Evolutionary conservation across 2,329 filamentous ascomycete genomes (phyloP).

Genomic region (Tolypocladium paradoxum): DNA sequence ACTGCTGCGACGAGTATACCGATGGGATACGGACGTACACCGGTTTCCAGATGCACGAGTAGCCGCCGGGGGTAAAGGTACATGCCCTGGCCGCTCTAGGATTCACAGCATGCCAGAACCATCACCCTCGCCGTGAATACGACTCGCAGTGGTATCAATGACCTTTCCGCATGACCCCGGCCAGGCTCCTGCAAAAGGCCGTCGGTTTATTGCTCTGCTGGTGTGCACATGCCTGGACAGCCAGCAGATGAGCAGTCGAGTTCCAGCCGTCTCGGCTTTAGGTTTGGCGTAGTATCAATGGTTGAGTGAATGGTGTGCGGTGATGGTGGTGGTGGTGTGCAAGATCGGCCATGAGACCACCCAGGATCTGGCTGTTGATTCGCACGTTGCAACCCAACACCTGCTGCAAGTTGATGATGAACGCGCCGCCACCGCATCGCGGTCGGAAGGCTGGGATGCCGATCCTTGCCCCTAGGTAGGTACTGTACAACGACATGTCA

Average conservation of each 20-base stretch:
- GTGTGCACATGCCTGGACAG: not conserved
- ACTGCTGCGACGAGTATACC: not conserved
- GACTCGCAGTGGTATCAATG: not conserved
- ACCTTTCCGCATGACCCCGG: not conserved
- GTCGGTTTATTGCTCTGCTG: not conserved
- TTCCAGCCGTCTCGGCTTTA: not conserved
- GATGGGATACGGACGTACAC: not conserved
- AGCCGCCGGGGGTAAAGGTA: not conserved
- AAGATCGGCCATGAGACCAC: not conserved
- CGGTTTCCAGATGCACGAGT: not conserved
- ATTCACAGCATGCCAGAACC: not conserved
- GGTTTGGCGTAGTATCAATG: not conserved
- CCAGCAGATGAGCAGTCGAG: not conserved
- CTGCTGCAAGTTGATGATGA: not conserved
- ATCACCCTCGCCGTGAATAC: not conserved
- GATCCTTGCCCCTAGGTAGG: not conserved
- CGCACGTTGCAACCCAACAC: not conserved
- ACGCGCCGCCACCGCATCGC: not conserved
- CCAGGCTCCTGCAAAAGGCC: not conserved
- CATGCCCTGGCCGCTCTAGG: not conserved
- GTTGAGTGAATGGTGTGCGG: not conserved
- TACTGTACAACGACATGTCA: not conserved
- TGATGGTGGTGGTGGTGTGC: not conserved
- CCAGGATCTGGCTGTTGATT: not conserved
- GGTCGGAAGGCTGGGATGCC: not conserved